These are phyloP conservation scores for Comarum palustre DNA, from an alignment of 306 rosid species.

Conservation along the genomic window DNA sequence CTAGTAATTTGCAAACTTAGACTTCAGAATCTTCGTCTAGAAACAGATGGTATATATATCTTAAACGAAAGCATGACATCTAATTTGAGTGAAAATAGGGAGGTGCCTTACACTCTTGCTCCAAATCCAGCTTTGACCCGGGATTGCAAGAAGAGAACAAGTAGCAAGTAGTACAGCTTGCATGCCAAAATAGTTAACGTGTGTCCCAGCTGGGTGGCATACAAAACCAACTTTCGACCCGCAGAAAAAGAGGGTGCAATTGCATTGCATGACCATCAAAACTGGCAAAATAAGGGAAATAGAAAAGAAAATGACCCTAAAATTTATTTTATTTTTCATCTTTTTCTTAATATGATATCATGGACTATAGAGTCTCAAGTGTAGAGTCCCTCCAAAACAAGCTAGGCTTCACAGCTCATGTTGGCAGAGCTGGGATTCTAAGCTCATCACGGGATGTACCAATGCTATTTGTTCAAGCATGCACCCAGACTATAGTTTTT, in stretches of 20 bases:
- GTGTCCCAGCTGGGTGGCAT: conserved; percentile 3
- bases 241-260: background rate
- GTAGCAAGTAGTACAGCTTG: conserved; percentile 7
- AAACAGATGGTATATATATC: background rate
- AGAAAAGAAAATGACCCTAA: background rate
- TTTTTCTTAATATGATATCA: background rate
- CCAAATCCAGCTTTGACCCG: conserved; percentile 12
- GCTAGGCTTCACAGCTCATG: background rate
- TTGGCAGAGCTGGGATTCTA: conserved; percentile 9
- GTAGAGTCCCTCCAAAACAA: background rate
- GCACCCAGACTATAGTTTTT: background rate
- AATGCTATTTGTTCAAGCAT: background rate
- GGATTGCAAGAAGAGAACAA: background rate
- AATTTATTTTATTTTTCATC: background rate
- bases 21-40: background rate
- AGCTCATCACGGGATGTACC: conserved; percentile 6
- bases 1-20: background rate
- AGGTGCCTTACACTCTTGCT: conserved; percentile 2
- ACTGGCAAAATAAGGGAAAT: background rate
- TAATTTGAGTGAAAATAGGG: background rate
- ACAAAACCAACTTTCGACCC: background rate
- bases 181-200: background rate
- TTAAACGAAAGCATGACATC: background rate
- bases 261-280: background rate
- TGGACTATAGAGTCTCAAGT: background rate